These are phyloP conservation scores for Globisporangium megalacanthum DNA, from an alignment of 352 stramenopile genomes.

Conservation along the genomic window DNA sequence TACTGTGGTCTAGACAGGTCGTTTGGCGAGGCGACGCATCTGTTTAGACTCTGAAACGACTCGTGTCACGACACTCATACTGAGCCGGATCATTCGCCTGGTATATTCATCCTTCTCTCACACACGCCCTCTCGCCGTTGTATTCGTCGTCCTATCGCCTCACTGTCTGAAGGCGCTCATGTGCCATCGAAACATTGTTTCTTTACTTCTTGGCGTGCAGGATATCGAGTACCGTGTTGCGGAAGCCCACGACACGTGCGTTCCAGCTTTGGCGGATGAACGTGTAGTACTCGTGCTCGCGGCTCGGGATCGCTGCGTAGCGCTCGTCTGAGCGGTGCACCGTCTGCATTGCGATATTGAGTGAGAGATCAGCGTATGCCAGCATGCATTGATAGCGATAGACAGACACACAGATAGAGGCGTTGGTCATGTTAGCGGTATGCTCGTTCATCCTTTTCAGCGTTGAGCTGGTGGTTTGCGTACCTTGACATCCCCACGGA, in stretches of 20 bases:
- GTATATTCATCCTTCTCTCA: too few relatives aligned
- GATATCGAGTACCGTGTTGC: constrained; percentile 47
- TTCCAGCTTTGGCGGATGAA: constrained; percentile 68
- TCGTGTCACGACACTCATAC: too few relatives aligned
- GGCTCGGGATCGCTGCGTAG: constrained; percentile 59
- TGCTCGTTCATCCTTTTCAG: neutral
- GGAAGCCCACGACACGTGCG: constrained; percentile 54
- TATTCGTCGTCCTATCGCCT: neutral
- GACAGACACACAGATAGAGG: neutral
- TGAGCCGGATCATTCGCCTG: too few relatives aligned
- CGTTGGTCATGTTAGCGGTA: neutral
- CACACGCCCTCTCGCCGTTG: too few relatives aligned
- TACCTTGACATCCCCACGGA: constrained; percentile 34
- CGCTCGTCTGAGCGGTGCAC: constrained; percentile 27
- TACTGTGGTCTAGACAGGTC: neutral
- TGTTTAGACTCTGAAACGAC: too few relatives aligned
- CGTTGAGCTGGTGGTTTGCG: neutral
- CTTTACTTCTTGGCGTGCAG: constrained; percentile 38
- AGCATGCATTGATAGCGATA: neutral
- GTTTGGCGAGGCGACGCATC: neutral
- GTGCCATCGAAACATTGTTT: neutral
- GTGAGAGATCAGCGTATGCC: neutral
- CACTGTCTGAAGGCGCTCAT: neutral
- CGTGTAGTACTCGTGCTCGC: constrained; percentile 83
- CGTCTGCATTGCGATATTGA: neutral